These are phyloP conservation scores for Tetrahymena elliotti DNA, from an alignment of 73 alveolate species.

Conservation along the genomic window DNA sequence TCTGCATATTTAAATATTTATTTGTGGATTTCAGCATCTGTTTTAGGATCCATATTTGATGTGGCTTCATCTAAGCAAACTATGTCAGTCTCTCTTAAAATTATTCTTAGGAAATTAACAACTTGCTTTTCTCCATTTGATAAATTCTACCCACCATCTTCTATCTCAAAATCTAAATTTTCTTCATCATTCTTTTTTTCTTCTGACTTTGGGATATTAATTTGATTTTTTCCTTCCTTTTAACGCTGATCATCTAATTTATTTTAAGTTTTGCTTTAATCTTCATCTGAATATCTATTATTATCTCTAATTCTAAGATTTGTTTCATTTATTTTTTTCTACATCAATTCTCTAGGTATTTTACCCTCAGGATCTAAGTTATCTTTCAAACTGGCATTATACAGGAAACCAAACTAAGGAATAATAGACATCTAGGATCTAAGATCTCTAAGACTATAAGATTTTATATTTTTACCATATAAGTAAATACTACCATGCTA, in stretches of 20 bases:
- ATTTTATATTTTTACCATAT: slow-evolving; percentile 53
- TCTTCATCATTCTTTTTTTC: slow-evolving; percentile 24
- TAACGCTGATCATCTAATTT: not conserved
- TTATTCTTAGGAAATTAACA: slow-evolving; percentile 61
- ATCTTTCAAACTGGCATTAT: slow-evolving; percentile 64
- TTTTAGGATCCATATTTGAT: slow-evolving; percentile 64
- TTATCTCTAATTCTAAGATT: slow-evolving; percentile 20
- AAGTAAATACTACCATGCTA: slow-evolving; percentile 23
- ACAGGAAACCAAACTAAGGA: slow-evolving; percentile 68
- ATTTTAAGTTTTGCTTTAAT: not conserved
- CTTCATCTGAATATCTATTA: not conserved
- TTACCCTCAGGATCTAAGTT: slow-evolving; percentile 75
- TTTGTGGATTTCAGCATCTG: slow-evolving; percentile 53
- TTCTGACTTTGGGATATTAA: not conserved
- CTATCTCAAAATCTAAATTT: slow-evolving; percentile 45
- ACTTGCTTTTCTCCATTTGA: slow-evolving; percentile 67
- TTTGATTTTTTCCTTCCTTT: not conserved
- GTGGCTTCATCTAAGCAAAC: slow-evolving; percentile 75
- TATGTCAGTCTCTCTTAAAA: slow-evolving; percentile 55
- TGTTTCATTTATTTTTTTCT: slow-evolving; percentile 43
- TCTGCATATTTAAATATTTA: slow-evolving; percentile 5
- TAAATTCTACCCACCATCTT: slow-evolving; percentile 58
- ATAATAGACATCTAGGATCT: slow-evolving; percentile 62
- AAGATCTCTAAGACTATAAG: slow-evolving; percentile 42
- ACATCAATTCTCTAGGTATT: slow-evolving; percentile 41